These are phyloP conservation scores for Pisolithus orientalis DNA, from an alignment of 768 basidiomycete genomes.

Conservation along the genomic window DNA sequence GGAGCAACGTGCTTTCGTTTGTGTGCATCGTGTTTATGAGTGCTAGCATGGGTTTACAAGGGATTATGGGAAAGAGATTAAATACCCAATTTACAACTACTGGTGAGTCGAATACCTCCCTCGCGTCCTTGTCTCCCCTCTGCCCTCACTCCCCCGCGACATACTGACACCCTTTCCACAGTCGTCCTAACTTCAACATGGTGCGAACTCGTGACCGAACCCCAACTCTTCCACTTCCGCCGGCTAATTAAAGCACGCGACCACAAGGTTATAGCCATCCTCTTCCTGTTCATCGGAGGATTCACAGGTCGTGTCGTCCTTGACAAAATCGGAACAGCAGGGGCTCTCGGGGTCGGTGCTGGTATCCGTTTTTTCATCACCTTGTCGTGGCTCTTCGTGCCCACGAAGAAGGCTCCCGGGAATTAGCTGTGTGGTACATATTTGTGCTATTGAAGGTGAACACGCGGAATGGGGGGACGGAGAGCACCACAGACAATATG, in stretches of 20 bases:
- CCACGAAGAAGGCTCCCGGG: conserved; percentile 19
- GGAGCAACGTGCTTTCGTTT: conserved; percentile 63
- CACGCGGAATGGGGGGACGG: not conserved
- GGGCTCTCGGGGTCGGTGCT: conserved; percentile 57
- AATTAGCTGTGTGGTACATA: not conserved
- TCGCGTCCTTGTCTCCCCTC: no score
- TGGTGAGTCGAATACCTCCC: conserved; percentile 37
- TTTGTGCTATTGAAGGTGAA: not conserved
- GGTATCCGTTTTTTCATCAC: conserved; percentile 58
- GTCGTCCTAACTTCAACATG: conserved; percentile 85
- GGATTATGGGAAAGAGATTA: conserved; percentile 70
- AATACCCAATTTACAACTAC: conserved; percentile 77
- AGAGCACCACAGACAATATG: not conserved
- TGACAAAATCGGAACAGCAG: conserved; percentile 52
- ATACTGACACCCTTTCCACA: conserved; percentile 16
- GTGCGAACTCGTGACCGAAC: conserved; percentile 85
- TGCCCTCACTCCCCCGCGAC: no score
- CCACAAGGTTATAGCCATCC: conserved; percentile 61
- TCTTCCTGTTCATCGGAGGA: conserved; percentile 70
- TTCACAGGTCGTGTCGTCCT: conserved; percentile 59
- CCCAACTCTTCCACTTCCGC: conserved; percentile 56
- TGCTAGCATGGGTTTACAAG: conserved; percentile 73
- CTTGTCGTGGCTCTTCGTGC: conserved; percentile 62
- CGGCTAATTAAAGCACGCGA: conserved; percentile 56
- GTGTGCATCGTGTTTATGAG: conserved; percentile 76